phyloP scores from a whole-genome alignment of 345 rosid genomes.

The Euphorbia peplus region DNA sequence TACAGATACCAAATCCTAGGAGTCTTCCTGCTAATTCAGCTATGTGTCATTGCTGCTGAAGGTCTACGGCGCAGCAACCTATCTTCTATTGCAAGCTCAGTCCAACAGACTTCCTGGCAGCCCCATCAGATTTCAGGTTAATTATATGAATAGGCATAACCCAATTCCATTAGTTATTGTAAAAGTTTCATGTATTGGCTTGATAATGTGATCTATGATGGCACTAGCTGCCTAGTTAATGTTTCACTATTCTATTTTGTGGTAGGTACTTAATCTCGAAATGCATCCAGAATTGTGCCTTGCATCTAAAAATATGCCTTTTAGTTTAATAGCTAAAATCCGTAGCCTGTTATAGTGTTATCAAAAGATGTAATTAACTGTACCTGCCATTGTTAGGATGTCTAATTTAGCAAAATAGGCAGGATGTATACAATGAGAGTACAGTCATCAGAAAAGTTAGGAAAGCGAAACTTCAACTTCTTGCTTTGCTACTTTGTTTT shows the following conservation, averaged over 20 bases:
- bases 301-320: not conserved
- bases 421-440: not conserved
- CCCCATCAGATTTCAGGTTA: slow-evolving; percentile 59
- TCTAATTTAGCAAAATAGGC: not conserved
- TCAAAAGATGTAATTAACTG: not conserved
- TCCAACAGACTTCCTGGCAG: slow-evolving; percentile 63
- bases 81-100: slow-evolving; percentile 77
- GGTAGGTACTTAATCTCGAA: not conserved
- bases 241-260: not conserved
- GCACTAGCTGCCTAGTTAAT: not conserved
- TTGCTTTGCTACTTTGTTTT: not conserved
- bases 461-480: not conserved
- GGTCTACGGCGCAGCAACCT: slow-evolving; percentile 76
- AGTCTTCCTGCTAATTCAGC: slow-evolving; percentile 82
- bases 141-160: slow-evolving; percentile 6
- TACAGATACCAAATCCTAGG: slow-evolving; percentile 91
- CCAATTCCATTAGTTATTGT: slow-evolving; percentile 1
- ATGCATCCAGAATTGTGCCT: not conserved
- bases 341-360: not conserved
- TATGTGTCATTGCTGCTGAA: slow-evolving; percentile 88
- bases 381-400: not conserved
- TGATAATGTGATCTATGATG: not conserved
- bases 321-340: not conserved
- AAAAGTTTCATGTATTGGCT: not conserved
- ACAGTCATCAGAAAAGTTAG: not conserved